Evolutionary conservation across 2,329 filamentous ascomycete species (phyloP).

Genomic region (Myriosclerotinia duriaeana): DNA sequence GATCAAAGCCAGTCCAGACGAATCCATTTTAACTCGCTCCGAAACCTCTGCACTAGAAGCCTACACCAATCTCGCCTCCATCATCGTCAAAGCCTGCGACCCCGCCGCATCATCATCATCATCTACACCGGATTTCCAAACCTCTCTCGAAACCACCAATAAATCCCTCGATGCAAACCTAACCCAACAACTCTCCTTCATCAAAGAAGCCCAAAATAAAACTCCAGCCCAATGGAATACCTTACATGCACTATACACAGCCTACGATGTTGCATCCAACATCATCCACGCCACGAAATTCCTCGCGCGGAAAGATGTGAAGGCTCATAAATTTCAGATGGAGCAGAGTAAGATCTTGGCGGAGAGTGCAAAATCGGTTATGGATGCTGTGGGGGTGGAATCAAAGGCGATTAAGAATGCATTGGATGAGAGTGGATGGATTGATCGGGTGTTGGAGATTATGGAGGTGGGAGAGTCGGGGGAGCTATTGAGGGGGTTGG

Average conservation of each 20-base stretch:
- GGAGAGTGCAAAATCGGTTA: conserved; percentile 26
- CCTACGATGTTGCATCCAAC: conserved; percentile 34
- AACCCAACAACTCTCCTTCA: conserved; percentile 21
- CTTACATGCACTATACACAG: conserved; percentile 38
- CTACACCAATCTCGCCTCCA: conserved; percentile 31
- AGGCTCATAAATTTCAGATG: conserved; percentile 28
- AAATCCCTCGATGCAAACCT: conserved; percentile 27
- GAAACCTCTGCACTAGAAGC: conserved; percentile 30
- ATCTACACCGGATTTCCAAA: conserved; percentile 12
- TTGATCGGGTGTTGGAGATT: conserved; percentile 38
- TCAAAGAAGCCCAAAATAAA: conserved; percentile 13
- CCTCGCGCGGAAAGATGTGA: conserved; percentile 27
- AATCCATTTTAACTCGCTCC: conserved; percentile 27
- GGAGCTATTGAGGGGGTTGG: conserved; percentile 29
- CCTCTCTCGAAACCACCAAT: conserved; percentile 30
- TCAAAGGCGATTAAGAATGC: conserved; percentile 34
- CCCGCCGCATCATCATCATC: conserved; percentile 11
- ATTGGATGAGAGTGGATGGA: conserved; percentile 41
- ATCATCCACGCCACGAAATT: conserved; percentile 31
- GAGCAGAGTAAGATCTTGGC: conserved; percentile 25
- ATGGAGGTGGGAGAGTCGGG: conserved; percentile 25
- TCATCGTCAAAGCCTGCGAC: conserved; percentile 30
- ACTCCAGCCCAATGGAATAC: conserved; percentile 19
- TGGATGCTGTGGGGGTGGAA: conserved; percentile 31
- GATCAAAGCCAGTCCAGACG: neutral